Evolutionary conservation across 495 filamentous ascomycete genomes (phyloP).

Genomic region (Staphylotrichum longicolle): DNA sequence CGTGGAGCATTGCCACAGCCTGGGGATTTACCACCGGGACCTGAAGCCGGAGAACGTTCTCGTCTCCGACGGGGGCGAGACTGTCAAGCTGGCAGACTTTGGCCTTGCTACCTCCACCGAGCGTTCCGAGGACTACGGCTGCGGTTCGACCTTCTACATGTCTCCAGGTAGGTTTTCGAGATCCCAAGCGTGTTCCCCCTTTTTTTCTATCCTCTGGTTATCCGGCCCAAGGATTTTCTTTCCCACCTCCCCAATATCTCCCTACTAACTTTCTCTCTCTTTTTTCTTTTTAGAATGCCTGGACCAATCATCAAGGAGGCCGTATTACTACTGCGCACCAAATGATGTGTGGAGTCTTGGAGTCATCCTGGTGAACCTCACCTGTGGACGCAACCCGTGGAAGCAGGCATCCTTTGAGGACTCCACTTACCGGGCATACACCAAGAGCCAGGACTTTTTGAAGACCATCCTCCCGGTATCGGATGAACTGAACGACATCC

Average conservation of each 20-base stretch:
- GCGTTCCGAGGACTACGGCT: conserved; percentile 90
- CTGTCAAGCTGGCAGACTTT: conserved; percentile 96
- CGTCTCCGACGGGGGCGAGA: conserved; percentile 80
- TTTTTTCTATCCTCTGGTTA: background rate
- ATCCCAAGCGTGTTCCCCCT: background rate
- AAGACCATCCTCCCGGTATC: conserved; percentile 91
- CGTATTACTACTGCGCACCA: conserved; percentile 85
- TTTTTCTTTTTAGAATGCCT: conserved; percentile 72
- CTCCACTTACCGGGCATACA: conserved; percentile 90
- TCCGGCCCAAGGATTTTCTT: background rate
- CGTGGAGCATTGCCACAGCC: conserved; percentile 88
- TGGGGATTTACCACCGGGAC: conserved; percentile 96
- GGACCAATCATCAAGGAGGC: conserved; percentile 73
- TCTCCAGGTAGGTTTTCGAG: conserved; percentile 73
- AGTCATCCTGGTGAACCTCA: conserved; percentile 95
- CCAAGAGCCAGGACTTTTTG: conserved; percentile 82
- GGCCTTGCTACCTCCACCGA: conserved; percentile 84
- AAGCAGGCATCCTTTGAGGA: conserved; percentile 91
- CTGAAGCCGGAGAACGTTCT: conserved; percentile 98
- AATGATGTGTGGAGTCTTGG: conserved; percentile 99
- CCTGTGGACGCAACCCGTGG: conserved; percentile 98
- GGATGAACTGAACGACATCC: conserved; percentile 81
- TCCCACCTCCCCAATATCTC: conserved; percentile 4
- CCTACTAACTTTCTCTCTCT: conserved; percentile 11
- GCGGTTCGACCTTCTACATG: conserved; percentile 99